phyloP scores from a whole-genome alignment of 176 grass and related monocot genomes.

The Melocanna baccifera region DNA sequence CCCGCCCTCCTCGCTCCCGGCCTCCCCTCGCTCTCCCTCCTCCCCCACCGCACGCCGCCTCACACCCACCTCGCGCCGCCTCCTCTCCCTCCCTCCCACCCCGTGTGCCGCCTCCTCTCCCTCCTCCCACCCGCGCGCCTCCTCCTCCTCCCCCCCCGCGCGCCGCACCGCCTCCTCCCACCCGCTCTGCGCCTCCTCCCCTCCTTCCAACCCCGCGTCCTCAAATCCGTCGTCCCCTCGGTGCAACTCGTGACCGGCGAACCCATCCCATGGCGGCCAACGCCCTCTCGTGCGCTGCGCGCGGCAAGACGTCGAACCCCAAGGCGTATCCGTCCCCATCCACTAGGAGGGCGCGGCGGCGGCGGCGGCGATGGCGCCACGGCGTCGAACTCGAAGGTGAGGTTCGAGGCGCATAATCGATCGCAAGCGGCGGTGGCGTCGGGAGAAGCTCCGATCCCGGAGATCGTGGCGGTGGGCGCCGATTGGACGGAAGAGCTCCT shows the following conservation, averaged over 20 bases:
- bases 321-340: no score
- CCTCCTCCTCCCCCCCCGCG: no score
- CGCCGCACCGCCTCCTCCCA: no score
- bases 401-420: conserved; percentile 98
- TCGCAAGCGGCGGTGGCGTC: conserved; percentile 82
- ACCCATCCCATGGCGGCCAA: conserved; percentile 43
- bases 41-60: no score
- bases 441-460: conserved; percentile 94
- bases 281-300: conserved; percentile 35
- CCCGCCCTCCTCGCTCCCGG: no score
- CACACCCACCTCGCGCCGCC: no score
- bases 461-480: conserved; percentile 92
- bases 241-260: background rate
- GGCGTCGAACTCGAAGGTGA: conserved; percentile 54
- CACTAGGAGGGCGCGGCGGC: conserved; percentile 28
- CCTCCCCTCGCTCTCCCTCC: no score
- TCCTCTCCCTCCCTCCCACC: no score
- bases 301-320: conserved; percentile 46
- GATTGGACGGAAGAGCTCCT: conserved; percentile 94
- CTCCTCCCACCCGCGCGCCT: no score
- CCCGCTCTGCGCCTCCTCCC: no score
- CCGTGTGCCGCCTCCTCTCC: no score
- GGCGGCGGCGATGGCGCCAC: conserved; percentile 22
- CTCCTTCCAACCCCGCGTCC: no score
- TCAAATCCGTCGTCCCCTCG: conserved; percentile 19